Percentiles rank a stretch among this genome's conserved stretches.
Conservation (phyloP, 1,284 basidiomycete genomes). For the Ceratobasidium theobromae region DNA sequence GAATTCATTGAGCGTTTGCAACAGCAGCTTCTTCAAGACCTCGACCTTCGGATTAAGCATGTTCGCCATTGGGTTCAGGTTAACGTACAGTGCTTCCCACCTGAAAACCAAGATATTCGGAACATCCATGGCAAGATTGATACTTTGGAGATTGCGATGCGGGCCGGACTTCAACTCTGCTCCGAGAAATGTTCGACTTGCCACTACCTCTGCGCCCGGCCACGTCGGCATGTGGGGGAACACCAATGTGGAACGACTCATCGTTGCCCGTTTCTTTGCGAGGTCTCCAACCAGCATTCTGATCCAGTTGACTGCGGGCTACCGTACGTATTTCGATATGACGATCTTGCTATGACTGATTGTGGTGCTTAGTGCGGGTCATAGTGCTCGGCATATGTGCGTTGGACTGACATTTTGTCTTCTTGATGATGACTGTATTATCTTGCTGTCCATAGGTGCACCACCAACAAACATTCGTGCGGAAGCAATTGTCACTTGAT, state of each 20-base stretch:
- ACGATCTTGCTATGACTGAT: not conserved
- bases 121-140: constrained; percentile 19
- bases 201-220: constrained; percentile 28
- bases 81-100: constrained; percentile 32
- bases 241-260: constrained; percentile 35
- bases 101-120: constrained; percentile 31
- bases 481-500: constrained; percentile 8
- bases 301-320: constrained; percentile 46
- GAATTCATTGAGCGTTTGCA: not conserved
- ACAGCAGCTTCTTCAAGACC: not conserved
- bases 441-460: not conserved
- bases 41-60: constrained; percentile 24
- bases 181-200: constrained; percentile 23
- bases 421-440: not conserved
- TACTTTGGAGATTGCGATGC: constrained; percentile 4
- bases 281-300: constrained; percentile 31
- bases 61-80: constrained; percentile 32
- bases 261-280: constrained; percentile 30
- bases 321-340: constrained; percentile 44
- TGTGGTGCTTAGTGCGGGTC: constrained; percentile 50
- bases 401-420: constrained; percentile 27
- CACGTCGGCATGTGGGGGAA: constrained; percentile 6
- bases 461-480: constrained; percentile 18
- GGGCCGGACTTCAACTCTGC: constrained; percentile 27
- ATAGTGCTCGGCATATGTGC: constrained; percentile 57